Base-by-base conservation (phyloP, 768 basidiomycete species). In the Paxillus ammoniavirescens region DNA sequence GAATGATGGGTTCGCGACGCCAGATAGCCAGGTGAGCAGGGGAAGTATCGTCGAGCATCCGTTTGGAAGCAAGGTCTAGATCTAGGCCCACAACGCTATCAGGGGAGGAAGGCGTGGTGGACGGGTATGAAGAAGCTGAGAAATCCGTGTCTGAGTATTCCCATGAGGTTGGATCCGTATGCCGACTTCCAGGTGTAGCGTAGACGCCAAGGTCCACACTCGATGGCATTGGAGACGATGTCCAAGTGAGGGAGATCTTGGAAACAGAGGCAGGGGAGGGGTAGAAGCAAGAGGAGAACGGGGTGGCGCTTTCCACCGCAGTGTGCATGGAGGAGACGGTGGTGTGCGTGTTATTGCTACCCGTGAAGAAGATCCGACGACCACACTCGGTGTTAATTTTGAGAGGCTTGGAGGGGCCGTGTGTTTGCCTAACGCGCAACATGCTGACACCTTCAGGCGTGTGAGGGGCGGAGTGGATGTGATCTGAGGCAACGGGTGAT, bases 311-410 rank as follows among this genome's bases (percentile, higher is more conserved):
- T 68, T 89, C 87, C 45, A 87, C 81, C 37, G 87, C 87, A 17
- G 87, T 89, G 54, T 86, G 86, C 86, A 89, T 87, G 26, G 86
- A 86, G 31, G 84, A 83, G 15, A 75, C 72, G 0, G 73, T 74
- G 26, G 73, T 73, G 47, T 66, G 64, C 36, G 80, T 77, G 13
- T 80, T 80, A 54, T 61, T 74, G 41, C 75, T 78, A 17, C 72
- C 72, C 31, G 72, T 64, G 50, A 68, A 71, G 50, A 72, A 67
- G 46, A 70, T 67, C 36, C 69, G 68, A 31, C 69, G 69, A 48
- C 69, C 69, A 52, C 69, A 70, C 8, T 65, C 61, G 48, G 85
- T 88, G 69, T 88, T 78, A 71, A 89, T 81, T 51, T 79, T 81
- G 52, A 88, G 78, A 26, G 72, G 72, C 49, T 77, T 76, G 40